Evolutionary conservation across 805 yeast species (phyloP).

Genomic region (Candida coquimbonensis): DNA sequence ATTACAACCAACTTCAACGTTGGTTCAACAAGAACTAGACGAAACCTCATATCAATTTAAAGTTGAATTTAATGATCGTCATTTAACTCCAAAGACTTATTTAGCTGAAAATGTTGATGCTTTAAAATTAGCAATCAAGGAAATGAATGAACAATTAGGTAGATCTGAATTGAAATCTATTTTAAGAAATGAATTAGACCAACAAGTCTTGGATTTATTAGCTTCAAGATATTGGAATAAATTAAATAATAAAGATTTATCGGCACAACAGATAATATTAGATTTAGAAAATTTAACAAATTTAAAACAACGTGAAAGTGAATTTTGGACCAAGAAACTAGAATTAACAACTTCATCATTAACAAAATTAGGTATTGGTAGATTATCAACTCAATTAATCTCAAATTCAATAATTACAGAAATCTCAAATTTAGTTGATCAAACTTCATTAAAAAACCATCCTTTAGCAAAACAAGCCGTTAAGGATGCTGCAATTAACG

Average conservation of each 20-base stretch:
- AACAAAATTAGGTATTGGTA: slow-evolving; percentile 91
- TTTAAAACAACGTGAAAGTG: slow-evolving; percentile 54
- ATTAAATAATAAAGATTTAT: slow-evolving; percentile 21
- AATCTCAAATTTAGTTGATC: slow-evolving; percentile 63
- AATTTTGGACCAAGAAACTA: slow-evolving; percentile 78
- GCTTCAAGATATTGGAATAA: slow-evolving; percentile 93
- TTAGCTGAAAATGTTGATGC: slow-evolving; percentile 87
- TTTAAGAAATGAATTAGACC: slow-evolving; percentile 80
- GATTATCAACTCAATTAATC: slow-evolving; percentile 76
- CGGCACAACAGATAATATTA: slow-evolving; percentile 28
- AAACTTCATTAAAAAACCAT: slow-evolving; percentile 73
- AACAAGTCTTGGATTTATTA: slow-evolving; percentile 74
- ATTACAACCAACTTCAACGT: slow-evolving; percentile 75
- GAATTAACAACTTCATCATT: slow-evolving; percentile 78
- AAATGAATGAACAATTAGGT: slow-evolving; percentile 74
- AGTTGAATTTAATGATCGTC: slow-evolving; percentile 94
- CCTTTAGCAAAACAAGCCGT: slow-evolving; percentile 82
- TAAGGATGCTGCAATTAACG: slow-evolving; percentile 75
- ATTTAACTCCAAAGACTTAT: slow-evolving; percentile 89
- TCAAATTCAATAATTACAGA: slow-evolving; percentile 77
- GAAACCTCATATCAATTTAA: slow-evolving; percentile 89
- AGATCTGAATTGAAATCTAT: slow-evolving; percentile 75
- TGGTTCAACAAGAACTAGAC: slow-evolving; percentile 87
- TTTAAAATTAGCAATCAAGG: slow-evolving; percentile 80
- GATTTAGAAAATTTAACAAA: slow-evolving; percentile 48